Conservation (phyloP, 768 basidiomycete genomes). For the Wakefieldia striispora region DNA sequence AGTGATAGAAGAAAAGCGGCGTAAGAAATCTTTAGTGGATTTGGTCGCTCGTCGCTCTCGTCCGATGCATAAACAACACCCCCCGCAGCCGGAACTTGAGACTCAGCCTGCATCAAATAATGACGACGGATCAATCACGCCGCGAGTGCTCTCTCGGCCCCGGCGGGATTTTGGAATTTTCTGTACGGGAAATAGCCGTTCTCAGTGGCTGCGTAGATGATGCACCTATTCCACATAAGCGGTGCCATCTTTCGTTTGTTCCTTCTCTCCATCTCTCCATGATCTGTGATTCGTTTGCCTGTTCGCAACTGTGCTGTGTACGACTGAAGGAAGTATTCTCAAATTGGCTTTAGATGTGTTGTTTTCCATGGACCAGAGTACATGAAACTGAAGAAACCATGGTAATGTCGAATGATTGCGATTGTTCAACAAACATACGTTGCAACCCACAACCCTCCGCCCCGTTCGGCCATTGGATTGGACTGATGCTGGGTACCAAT, state of each 20-base stretch:
- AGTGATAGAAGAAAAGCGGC: conserved; percentile 13
- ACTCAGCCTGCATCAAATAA: neutral
- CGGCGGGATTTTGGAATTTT: conserved; percentile 37
- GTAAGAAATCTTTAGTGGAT: conserved; percentile 11
- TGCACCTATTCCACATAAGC: neutral
- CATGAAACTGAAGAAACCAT: neutral
- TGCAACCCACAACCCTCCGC: neutral
- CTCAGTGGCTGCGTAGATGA: conserved; percentile 15
- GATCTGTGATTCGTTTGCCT: conserved; percentile 8
- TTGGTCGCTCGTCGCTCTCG: conserved; percentile 18
- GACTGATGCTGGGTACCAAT: neutral
- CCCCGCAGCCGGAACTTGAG: conserved; percentile 11
- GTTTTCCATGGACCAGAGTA: neutral
- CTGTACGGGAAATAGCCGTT: conserved; percentile 32
- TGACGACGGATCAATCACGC: conserved; percentile 8
- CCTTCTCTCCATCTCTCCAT: conserved; percentile 5
- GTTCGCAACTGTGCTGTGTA: conserved; percentile 15
- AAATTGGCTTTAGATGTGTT: conserved; percentile 6
- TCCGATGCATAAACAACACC: conserved; percentile 27
- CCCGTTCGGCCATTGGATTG: neutral
- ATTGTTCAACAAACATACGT: conserved; percentile 27
- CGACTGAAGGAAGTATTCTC: conserved; percentile 3
- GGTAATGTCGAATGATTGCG: neutral
- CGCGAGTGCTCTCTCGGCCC: conserved; percentile 13
- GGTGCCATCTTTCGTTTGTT: neutral